Conservation (phyloP, 106 monocot species). For the Platanthera guangdongensis region DNA sequence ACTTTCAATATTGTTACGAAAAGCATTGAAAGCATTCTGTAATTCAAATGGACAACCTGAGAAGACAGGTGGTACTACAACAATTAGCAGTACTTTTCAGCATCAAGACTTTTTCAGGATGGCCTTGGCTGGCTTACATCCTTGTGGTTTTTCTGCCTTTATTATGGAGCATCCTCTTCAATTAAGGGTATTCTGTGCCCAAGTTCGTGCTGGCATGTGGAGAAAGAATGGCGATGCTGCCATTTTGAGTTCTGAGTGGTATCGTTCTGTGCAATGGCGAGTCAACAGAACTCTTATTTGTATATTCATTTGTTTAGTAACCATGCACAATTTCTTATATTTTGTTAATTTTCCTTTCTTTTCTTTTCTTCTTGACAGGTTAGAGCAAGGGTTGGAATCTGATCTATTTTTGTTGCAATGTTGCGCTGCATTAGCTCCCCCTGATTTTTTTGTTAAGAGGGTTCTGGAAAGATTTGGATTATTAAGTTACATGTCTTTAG, state of each 20-base stretch:
- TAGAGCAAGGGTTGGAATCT: conserved; percentile 61
- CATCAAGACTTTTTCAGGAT: conserved; percentile 41
- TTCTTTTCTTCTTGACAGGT: conserved; percentile 39
- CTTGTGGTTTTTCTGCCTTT: conserved; percentile 68
- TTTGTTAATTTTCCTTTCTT: neutral
- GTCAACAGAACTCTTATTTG: neutral
- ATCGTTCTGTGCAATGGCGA: conserved; percentile 61
- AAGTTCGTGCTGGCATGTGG: conserved; percentile 98
- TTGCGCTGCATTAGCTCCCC: conserved; percentile 93
- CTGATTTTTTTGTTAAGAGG: conserved; percentile 73
- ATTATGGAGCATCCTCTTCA: conserved; percentile 88
- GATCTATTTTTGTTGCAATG: conserved; percentile 96
- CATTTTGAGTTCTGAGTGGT: conserved; percentile 50
- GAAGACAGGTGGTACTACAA: conserved; percentile 6
- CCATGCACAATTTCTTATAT: neutral
- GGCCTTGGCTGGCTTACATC: conserved; percentile 43
- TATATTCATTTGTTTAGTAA: neutral
- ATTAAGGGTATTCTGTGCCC: conserved; percentile 86
- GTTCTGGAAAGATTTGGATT: conserved; percentile 90
- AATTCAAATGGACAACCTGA: conserved; percentile 18
- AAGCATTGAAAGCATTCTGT: conserved; percentile 50
- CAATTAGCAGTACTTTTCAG: neutral
- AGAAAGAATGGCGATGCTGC: conserved; percentile 84
- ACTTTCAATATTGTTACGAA: conserved; percentile 57
- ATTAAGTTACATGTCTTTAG: conserved; percentile 52